phyloP scores from a whole-genome alignment of 306 rosid species.

The Arachis stenosperma region DNA sequence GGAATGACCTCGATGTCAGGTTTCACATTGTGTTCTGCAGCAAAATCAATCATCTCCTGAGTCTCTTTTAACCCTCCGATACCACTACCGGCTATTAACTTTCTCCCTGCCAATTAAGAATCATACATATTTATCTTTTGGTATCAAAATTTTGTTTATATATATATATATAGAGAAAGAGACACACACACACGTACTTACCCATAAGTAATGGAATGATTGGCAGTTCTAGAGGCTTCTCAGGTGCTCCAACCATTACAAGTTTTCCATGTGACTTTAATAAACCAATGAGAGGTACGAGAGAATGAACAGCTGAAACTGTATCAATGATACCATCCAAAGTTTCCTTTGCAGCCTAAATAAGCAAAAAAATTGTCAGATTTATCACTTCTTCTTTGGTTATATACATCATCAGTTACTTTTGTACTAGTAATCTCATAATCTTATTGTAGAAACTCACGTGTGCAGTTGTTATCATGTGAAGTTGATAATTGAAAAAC shows the following conservation, averaged over 20 bases:
- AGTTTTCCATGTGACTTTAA: conserved; percentile 48
- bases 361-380: neutral
- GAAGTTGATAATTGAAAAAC: too few relatives aligned
- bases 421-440: too few relatives aligned
- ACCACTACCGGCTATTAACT: conserved; percentile 3
- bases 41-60: conserved; percentile 36
- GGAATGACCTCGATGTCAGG: conserved; percentile 33
- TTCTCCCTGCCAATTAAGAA: conserved; percentile 29
- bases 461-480: too few relatives aligned
- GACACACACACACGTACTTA: neutral
- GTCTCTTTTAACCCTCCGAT: conserved; percentile 34
- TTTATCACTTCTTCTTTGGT: too few relatives aligned
- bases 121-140: neutral
- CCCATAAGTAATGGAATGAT: conserved; percentile 34
- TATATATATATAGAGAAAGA: too few relatives aligned
- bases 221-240: conserved; percentile 46
- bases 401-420: too few relatives aligned
- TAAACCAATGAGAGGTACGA: conserved; percentile 36
- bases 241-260: conserved; percentile 42
- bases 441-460: too few relatives aligned
- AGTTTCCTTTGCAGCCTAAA: conserved; percentile 30
- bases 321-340: conserved; percentile 55
- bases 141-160: neutral
- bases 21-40: conserved; percentile 15
- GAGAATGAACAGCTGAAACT: conserved; percentile 39